These are phyloP conservation scores for Cryptococcus sp. DNA, from an alignment of 1,284 basidiomycete genomes.

Conservation along the genomic window DNA sequence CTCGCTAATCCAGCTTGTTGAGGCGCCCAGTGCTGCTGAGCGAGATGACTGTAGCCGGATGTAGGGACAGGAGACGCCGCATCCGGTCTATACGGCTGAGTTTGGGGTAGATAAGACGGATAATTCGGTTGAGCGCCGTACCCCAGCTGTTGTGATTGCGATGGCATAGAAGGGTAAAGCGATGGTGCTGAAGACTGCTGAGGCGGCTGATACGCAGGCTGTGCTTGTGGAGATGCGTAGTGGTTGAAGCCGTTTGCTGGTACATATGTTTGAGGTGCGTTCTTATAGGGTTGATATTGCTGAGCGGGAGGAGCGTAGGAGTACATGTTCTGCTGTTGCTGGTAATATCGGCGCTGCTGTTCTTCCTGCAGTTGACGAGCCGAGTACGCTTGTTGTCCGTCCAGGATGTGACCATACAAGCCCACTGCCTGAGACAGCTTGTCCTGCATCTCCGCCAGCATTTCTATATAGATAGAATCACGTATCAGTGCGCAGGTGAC, in stretches of 20 bases:
- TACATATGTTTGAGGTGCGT: conserved; percentile 3
- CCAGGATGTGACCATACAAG: conserved; percentile 82
- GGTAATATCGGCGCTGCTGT: conserved; percentile 39
- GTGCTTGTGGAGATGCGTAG: conserved; percentile 11
- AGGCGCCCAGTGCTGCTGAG: conserved; percentile 12
- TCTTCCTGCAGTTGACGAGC: conserved; percentile 49
- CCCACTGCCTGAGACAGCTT: conserved; percentile 89
- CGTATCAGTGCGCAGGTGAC: neutral
- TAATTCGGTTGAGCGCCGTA: neutral
- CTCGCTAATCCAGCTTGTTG: conserved; percentile 12
- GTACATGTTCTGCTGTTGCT: conserved; percentile 32
- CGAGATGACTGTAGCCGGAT: conserved; percentile 23
- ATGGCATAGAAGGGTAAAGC: conserved; percentile 34
- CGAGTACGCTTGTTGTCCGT: conserved; percentile 64
- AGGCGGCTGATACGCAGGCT: conserved; percentile 5
- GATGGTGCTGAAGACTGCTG: conserved; percentile 16
- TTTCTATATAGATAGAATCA: conserved; percentile 58
- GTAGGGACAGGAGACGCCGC: neutral
- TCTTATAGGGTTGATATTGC: conserved; percentile 17
- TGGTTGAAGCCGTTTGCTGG: conserved; percentile 14
- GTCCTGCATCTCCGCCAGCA: conserved; percentile 88
- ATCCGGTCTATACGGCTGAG: conserved; percentile 25
- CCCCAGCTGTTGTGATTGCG: conserved; percentile 10
- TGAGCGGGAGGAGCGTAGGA: conserved; percentile 11
- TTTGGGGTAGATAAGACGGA: conserved; percentile 21